Percentiles rank a stretch among this genome's conserved stretches.
These are phyloP conservation scores for Termitomyces sp. DNA, from an alignment of 768 basidiomycete genomes.

Conservation along the genomic window DNA sequence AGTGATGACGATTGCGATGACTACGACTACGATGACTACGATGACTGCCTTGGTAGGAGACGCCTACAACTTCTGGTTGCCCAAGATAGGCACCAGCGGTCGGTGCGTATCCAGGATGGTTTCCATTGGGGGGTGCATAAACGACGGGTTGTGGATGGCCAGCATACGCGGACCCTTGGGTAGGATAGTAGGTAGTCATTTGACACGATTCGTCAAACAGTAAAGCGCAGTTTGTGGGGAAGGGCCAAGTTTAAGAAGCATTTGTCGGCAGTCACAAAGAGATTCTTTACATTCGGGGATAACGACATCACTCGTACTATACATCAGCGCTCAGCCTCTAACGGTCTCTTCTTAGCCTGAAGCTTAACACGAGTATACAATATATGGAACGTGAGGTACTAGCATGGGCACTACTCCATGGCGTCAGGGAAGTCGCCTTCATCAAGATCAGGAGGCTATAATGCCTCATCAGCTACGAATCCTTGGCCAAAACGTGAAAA, in stretches of 20 bases:
- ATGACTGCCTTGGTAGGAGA: constrained; percentile 17
- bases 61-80: constrained; percentile 12
- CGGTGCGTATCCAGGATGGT: constrained; percentile 12
- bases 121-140: constrained; percentile 22
- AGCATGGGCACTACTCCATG: constrained; percentile 5
- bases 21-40: constrained; percentile 12
- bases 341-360: background rate
- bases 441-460: constrained; percentile 86
- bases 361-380: background rate
- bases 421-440: constrained; percentile 80
- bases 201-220: background rate
- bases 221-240: background rate
- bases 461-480: constrained; percentile 8
- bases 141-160: constrained; percentile 21
- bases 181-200: constrained; percentile 31
- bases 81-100: constrained; percentile 7
- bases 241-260: constrained; percentile 5
- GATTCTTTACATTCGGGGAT: constrained; percentile 2
- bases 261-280: constrained; percentile 2
- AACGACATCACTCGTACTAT: background rate
- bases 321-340: background rate
- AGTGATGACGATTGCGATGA: constrained; percentile 12
- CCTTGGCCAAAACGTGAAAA: constrained; percentile 6
- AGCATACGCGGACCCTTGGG: constrained; percentile 25
- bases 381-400: background rate